Base-by-base conservation (phyloP, 768 basidiomycete genomes). In the Panaeolus papilionaceus region DNA sequence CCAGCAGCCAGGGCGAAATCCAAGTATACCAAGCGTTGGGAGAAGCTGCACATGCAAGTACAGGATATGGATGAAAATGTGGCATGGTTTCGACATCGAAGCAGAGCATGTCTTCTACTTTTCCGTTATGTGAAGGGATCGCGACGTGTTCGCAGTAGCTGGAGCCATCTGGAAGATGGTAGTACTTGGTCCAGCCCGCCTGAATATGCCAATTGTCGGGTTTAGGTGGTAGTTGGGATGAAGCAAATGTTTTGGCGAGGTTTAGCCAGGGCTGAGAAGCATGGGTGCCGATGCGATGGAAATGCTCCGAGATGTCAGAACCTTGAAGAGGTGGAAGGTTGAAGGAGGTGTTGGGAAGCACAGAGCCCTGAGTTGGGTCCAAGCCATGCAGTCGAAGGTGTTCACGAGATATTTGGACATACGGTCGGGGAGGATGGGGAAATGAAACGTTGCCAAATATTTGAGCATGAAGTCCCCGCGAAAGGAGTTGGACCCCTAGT, bases 11-110 rank as follows among this genome's bases (percentile, higher is more conserved):
- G 0, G 98, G 98, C 0, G 94, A 96, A 69, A 98, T 88, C 96
- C 98, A 99, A 3, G 88, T 88, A 75, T 99, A 99, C 97, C 98
- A 99, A 0, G 89, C 91, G 62, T 88, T 89, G 26, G 85, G 83
- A 4, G 95, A 90, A 1, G 88, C 93, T 3, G 96, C 96, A 68
- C 90, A 91, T 0, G 98, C 96, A 83, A 99, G 91, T 75, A 98
- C 81, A 12, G 97, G 87, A 74, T 88, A 95, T 1, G 90, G 89
- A 62, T 92, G 87, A 74, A 93, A 88, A 33, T 88, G 87, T 0
- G 93, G 93, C 85, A 99, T 86, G 0, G 94, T 95, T 79, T 99
- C 96, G 65, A 99, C 93, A 76, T 99, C 98, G 73, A 99, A 98
- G 10, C 88, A 86, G 70, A 99, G 86, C 84, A 92, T 84, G 49